Evolutionary conservation across 768 basidiomycete genomes (phyloP), one percentile per base, ranked within the genome.

Genomic region (Punctularia strigosozonata): DNA sequence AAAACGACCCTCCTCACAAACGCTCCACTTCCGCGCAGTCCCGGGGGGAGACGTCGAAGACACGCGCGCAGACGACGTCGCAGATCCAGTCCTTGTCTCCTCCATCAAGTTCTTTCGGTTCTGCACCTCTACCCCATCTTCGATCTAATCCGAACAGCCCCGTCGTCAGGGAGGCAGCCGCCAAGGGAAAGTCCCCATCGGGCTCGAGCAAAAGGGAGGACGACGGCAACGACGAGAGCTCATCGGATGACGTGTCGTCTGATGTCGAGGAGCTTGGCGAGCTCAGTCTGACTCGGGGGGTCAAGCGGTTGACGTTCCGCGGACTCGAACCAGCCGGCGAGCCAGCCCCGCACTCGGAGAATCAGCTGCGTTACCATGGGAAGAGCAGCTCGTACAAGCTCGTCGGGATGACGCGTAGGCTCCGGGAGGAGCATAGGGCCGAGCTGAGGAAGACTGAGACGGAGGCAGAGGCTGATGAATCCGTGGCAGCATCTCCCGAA

Each of bases 371-470:
- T 20, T 81, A 76, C 47, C 75, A 79, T 49, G 78, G 77, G 13
- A 69, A 73, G 46, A 78, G 74, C 50, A 77, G 74, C 46, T 62
- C 63, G 12, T 65, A 71, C 25, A 64, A 68, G 21, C 66, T 80
- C 10, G 66, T 80, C 17, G 71, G 69, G 32, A 60, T 65, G 1
- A 69, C 74, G 0, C 58, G 73, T 25, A 68, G 67, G 47, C 63
- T 75, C 41, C 73, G 68, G 45, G 61, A 71, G 39, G 58, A 69
- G 51, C 71, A 72, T 32, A 50, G 72, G 41, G 57, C 63, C 36
- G 68, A 69, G 13, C 43, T 56, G 13, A 48, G 42, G 25, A 53
- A 50, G 42, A 36, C 14, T 38, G 39, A 38, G 8, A 48, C 25
- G 3, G 39, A 42, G 24, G n/a, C n/a, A n/a, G n/a, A n/a, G n/a